These are phyloP conservation scores for Aspergillus kassunensis DNA, from an alignment of 495 filamentous ascomycete genomes.

Conservation along the genomic window DNA sequence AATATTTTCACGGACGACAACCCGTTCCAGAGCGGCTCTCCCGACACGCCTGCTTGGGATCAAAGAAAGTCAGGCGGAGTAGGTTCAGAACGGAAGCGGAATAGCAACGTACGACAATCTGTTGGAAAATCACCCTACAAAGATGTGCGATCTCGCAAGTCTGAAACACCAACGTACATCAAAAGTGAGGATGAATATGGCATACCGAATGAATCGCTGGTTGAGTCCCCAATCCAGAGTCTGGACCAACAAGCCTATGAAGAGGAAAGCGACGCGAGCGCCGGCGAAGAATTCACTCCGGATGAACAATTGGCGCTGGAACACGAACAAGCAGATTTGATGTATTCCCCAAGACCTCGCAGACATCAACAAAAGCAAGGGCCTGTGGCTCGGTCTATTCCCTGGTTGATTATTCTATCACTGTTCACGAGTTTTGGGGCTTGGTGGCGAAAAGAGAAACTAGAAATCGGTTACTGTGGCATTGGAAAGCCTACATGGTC, in stretches of 20 bases:
- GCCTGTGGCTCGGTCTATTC: slow-evolving; percentile 43
- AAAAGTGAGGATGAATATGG: slow-evolving; percentile 39
- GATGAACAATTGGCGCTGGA: slow-evolving; percentile 78
- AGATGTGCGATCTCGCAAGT: slow-evolving; percentile 35
- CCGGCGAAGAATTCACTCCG: slow-evolving; percentile 89
- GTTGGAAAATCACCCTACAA: slow-evolving; percentile 30
- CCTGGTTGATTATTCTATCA: slow-evolving; percentile 63
- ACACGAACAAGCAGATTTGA: slow-evolving; percentile 47
- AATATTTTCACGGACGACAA: slow-evolving; percentile 82
- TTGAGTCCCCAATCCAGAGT: slow-evolving; percentile 33
- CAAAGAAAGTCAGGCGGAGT: slow-evolving; percentile 22
- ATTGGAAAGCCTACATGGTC: slow-evolving; percentile 64
- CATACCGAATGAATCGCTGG: slow-evolving; percentile 27
- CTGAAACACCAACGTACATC: slow-evolving; percentile 27
- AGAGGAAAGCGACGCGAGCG: slow-evolving; percentile 51
- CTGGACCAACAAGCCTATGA: slow-evolving; percentile 38
- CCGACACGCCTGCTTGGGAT: slow-evolving; percentile 37
- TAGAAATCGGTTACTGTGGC: slow-evolving; percentile 91
- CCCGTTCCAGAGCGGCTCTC: slow-evolving; percentile 87
- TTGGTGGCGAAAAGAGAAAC: slow-evolving; percentile 91
- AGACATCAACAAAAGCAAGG: slow-evolving; percentile 35
- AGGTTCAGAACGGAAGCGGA: slow-evolving; percentile 46
- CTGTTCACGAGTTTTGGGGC: slow-evolving; percentile 67
- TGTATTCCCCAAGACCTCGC: slow-evolving; percentile 27
- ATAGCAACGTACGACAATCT: slow-evolving; percentile 42